Conservation (phyloP, 2,329 filamentous ascomycete species). For the Epicoccum sorghinum region DNA sequence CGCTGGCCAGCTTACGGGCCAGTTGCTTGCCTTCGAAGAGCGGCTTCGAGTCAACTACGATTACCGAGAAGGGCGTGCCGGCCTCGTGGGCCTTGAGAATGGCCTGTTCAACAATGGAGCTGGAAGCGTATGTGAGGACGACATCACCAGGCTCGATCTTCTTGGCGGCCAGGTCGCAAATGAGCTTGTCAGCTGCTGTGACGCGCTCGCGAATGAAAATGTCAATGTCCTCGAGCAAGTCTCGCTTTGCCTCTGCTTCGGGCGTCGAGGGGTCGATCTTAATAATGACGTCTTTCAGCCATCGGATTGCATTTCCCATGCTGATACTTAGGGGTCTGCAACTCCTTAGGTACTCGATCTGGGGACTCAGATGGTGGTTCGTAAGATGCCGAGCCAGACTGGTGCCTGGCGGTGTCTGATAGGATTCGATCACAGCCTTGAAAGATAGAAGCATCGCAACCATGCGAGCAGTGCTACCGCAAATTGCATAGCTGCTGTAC, state of each 20-base stretch:
- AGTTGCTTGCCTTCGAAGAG: conserved; percentile 73
- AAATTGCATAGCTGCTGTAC: conserved; percentile 86
- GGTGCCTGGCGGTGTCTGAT: conserved; percentile 82
- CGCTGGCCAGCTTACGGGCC: conserved; percentile 71
- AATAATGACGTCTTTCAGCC: conserved; percentile 90
- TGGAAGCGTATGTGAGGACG: conserved; percentile 85
- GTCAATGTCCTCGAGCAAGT: conserved; percentile 82
- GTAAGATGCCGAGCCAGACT: conserved; percentile 91
- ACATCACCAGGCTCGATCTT: conserved; percentile 81
- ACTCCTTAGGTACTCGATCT: conserved; percentile 92
- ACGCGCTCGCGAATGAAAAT: conserved; percentile 90
- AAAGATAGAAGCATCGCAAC: conserved; percentile 89
- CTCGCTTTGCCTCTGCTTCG: conserved; percentile 80
- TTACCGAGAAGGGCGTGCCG: conserved; percentile 80
- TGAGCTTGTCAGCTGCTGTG: conserved; percentile 83
- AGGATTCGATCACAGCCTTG: conserved; percentile 90
- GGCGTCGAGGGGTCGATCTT: conserved; percentile 86
- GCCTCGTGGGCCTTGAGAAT: conserved; percentile 72
- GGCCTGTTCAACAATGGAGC: conserved; percentile 82
- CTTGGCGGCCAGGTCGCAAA: conserved; percentile 74
- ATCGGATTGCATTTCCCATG: conserved; percentile 95
- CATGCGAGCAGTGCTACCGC: conserved; percentile 86
- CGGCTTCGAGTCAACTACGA: conserved; percentile 79
- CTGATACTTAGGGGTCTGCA: conserved; percentile 96
- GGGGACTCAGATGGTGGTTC: conserved; percentile 86